Percentiles rank a stretch among this genome's conserved stretches.
Evolutionary conservation across 768 basidiomycete species (phyloP).

Genomic region (Mycena crocata): DNA sequence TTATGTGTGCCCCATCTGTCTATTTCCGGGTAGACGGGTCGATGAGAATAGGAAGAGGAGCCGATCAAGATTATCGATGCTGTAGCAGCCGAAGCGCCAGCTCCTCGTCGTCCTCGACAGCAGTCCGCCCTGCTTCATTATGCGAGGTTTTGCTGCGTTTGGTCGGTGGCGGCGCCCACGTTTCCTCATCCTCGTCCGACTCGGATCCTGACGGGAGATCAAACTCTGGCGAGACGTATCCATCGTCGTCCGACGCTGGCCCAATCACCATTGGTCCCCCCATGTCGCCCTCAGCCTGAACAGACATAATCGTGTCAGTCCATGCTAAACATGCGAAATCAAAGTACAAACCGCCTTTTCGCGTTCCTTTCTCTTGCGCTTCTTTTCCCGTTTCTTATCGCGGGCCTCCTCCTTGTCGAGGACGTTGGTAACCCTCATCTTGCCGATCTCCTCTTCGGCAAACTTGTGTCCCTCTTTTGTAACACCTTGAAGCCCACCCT

Average conservation of each 20-base stretch:
- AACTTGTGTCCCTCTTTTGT: conserved; percentile 76
- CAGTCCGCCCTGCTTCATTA: conserved; percentile 20
- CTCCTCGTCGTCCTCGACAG: conserved; percentile 57
- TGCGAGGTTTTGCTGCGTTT: conserved; percentile 43
- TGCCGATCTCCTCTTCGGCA: conserved; percentile 77
- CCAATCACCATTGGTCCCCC: conserved; percentile 49
- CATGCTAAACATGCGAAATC: conserved; percentile 14
- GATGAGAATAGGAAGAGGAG: neutral
- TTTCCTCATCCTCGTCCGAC: conserved; percentile 50
- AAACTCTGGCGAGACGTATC: conserved; percentile 80
- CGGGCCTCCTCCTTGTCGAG: conserved; percentile 85
- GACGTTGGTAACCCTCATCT: conserved; percentile 77
- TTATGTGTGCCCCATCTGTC: no score
- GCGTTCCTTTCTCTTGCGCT: conserved; percentile 88
- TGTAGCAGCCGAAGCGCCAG: conserved; percentile 72
- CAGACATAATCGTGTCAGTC: conserved; percentile 38
- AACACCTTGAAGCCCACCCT: conserved; percentile 72
- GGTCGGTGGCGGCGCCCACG: conserved; percentile 40
- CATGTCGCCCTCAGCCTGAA: conserved; percentile 43
- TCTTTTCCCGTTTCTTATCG: conserved; percentile 92
- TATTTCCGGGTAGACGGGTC: no score
- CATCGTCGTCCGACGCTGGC: conserved; percentile 48
- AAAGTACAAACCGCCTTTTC: conserved; percentile 60
- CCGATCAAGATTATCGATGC: conserved; percentile 27
- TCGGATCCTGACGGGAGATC: conserved; percentile 54